Percentiles rank a stretch among this genome's conserved stretches.
phyloP scores from a whole-genome alignment of 2,329 filamentous ascomycete genomes.

The Coniella lustricola region DNA sequence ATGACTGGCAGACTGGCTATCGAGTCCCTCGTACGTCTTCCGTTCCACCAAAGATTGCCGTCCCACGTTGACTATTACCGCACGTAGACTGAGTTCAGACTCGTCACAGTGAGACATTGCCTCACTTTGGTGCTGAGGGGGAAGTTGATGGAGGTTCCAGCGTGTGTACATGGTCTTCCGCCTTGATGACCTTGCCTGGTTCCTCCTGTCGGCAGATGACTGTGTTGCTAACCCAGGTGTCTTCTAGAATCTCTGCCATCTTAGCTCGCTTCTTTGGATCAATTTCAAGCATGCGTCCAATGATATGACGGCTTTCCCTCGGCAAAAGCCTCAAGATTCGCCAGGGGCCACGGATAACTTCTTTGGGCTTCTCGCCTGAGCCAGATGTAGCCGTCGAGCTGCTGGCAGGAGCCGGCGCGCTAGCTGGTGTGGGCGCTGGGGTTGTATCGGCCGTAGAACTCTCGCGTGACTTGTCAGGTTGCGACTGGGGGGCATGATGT shows the following conservation, averaged over 20 bases:
- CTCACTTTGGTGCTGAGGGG: conserved; percentile 24
- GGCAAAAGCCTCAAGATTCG: conserved; percentile 80
- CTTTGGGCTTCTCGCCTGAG: conserved; percentile 48
- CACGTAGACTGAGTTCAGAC: background rate
- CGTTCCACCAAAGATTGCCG: background rate
- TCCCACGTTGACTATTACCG: too few relatives aligned
- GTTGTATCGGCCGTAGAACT: conserved; percentile 20
- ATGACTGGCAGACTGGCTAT: too few relatives aligned
- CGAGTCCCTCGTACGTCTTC: background rate
- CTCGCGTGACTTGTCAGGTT: conserved; percentile 24
- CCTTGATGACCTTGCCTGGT: conserved; percentile 61
- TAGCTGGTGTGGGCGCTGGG: conserved; percentile 1
- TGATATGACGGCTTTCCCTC: conserved; percentile 80
- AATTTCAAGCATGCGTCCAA: conserved; percentile 86
- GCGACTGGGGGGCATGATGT: conserved; percentile 11
- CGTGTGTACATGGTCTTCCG: conserved; percentile 74
- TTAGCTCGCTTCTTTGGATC: conserved; percentile 76
- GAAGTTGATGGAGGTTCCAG: conserved; percentile 61
- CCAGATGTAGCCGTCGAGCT: conserved; percentile 1
- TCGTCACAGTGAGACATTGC: background rate
- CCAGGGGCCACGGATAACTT: conserved; percentile 89
- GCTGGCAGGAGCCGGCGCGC: background rate
- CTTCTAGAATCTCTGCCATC: conserved; percentile 77
- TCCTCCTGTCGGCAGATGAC: conserved; percentile 76
- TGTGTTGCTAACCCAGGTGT: conserved; percentile 84